A percentile compares a stretch with the other conserved stretches of the same genome.
Evolutionary conservation across 225 moss, liverwort and hornwort genomes (phyloP).

Genomic region (Asterella californica): DNA sequence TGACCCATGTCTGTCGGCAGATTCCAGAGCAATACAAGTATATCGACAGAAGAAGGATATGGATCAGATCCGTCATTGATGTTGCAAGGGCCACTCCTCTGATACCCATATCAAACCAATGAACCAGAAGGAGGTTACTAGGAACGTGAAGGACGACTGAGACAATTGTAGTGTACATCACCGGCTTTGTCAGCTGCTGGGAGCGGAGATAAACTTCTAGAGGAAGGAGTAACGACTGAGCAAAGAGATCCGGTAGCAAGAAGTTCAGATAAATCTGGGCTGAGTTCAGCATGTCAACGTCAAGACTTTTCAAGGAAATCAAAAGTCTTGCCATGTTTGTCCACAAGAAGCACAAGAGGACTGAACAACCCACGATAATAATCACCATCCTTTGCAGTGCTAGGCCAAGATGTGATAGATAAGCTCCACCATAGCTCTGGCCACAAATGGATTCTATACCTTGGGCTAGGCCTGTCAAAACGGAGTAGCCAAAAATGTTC

Average conservation of each 20-base stretch:
- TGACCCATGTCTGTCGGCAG: neutral
- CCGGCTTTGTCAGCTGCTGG: neutral
- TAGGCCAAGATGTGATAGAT: neutral
- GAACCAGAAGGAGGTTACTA: neutral
- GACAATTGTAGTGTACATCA: neutral
- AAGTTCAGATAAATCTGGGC: neutral
- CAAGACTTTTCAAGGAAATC: neutral
- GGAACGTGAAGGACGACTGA: neutral
- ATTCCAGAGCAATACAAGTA: neutral
- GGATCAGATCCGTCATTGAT: neutral
- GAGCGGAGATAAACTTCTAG: neutral
- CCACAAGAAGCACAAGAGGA: neutral
- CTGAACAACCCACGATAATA: neutral
- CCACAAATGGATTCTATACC: neutral
- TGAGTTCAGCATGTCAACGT: neutral
- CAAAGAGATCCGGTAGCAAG: neutral
- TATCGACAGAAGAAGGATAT: neutral
- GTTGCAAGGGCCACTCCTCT: neutral
- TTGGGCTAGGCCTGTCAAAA: neutral
- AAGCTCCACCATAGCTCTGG: neutral
- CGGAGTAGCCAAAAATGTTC: neutral
- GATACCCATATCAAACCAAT: neutral
- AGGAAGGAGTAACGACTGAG: neutral
- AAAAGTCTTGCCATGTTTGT: neutral
- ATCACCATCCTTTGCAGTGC: neutral